A percentile compares a stretch with the other conserved stretches of the same genome.
Evolutionary conservation across 2,329 filamentous ascomycete species (phyloP).

Genomic region (Thelonectria discophora): DNA sequence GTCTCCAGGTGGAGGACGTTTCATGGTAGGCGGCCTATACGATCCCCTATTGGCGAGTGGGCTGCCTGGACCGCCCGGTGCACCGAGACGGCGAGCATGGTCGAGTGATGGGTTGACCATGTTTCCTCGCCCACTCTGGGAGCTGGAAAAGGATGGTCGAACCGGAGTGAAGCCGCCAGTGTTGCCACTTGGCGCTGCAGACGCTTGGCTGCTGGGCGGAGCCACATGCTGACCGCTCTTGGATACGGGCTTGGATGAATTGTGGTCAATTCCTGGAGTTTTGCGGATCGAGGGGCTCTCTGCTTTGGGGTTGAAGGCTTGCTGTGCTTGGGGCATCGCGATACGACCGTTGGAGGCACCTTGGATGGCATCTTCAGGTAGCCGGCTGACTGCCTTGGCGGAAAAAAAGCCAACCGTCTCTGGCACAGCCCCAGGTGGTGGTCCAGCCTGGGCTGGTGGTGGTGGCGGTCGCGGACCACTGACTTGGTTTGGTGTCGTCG

Average conservation of each 20-base stretch:
- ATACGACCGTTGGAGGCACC: constrained; percentile 52
- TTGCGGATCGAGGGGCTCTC: constrained; percentile 89
- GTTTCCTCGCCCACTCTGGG: constrained; percentile 48
- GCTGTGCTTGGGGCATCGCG: constrained; percentile 54
- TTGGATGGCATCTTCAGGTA: constrained; percentile 56
- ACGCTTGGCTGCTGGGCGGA: constrained; percentile 47
- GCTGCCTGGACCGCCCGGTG: constrained; percentile 62
- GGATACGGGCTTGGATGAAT: constrained; percentile 75
- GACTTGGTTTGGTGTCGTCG: constrained; percentile 34
- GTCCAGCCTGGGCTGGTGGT: constrained; percentile 22
- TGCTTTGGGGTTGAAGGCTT: constrained; percentile 75
- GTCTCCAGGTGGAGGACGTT: constrained; percentile 55
- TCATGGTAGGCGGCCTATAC: constrained; percentile 69
- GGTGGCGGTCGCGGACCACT: constrained; percentile 45
- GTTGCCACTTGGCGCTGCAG: constrained; percentile 33
- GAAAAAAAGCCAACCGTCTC: constrained; percentile 74
- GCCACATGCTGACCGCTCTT: constrained; percentile 64
- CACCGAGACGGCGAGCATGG: constrained; percentile 66
- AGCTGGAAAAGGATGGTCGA: constrained; percentile 42
- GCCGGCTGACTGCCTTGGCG: constrained; percentile 68
- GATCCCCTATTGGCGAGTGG: constrained; percentile 66
- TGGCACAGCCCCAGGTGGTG: constrained; percentile 35
- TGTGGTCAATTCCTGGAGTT: constrained; percentile 87
- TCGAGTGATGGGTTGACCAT: constrained; percentile 64
- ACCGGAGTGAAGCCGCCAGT: constrained; percentile 44